Percentiles rank a stretch among this genome's conserved stretches.
Evolutionary conservation across 2,329 filamentous ascomycete genomes (phyloP).

Genomic region (Trichoderma semiorbis): DNA sequence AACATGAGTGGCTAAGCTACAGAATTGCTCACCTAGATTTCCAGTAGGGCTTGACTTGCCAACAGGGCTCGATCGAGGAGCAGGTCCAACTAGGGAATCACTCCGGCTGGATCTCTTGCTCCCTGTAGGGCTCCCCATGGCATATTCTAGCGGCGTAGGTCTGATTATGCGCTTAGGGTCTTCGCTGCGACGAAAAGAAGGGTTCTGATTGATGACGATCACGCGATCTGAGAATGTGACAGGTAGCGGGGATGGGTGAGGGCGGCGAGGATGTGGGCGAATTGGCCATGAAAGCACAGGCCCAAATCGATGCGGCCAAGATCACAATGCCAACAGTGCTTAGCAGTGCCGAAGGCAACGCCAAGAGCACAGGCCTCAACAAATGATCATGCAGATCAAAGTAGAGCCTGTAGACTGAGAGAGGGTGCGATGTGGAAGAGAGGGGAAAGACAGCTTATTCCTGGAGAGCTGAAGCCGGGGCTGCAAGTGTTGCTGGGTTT

Average conservation of each 20-base stretch:
- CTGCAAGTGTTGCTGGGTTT: neutral
- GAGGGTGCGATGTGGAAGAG: neutral
- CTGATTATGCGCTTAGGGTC: neutral
- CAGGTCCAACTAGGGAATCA: neutral
- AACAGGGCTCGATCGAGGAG: constrained; percentile 5
- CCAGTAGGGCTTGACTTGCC: neutral
- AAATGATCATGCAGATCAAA: neutral
- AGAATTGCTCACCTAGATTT: neutral
- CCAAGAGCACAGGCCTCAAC: neutral
- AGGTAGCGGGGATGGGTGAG: neutral
- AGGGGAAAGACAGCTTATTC: neutral
- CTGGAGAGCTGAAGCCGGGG: neutral
- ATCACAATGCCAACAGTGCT: neutral
- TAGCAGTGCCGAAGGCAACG: neutral
- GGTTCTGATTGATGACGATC: neutral
- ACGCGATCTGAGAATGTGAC: neutral
- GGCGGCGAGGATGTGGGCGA: neutral
- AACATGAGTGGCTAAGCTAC: neutral
- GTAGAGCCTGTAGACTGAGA: neutral
- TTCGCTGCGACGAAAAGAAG: neutral
- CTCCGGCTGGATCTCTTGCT: constrained; percentile 18
- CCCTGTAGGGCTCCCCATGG: constrained; percentile 11
- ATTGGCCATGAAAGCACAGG: neutral
- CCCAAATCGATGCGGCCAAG: neutral
- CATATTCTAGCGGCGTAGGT: neutral